Base-by-base conservation (phyloP, 2,329 filamentous ascomycete genomes). In the Cladophialophora carrionii region DNA sequence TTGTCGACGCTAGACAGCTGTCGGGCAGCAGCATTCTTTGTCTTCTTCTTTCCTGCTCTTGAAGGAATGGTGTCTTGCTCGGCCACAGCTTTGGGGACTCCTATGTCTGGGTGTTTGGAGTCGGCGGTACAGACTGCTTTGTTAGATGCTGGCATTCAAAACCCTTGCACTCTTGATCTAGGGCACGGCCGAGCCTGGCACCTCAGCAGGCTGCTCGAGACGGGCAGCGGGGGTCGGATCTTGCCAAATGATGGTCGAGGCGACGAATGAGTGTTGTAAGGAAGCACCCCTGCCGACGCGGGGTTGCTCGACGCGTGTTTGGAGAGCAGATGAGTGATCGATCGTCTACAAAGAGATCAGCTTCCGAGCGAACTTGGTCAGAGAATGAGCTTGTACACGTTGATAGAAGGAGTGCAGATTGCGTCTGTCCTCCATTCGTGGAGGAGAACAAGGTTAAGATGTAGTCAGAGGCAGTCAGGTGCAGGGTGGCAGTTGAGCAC, bases 61-160 rank as follows among this genome's bases (percentile, higher is more conserved):
- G 68, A 65, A 31, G 62, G 43, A 37, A 51, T 24, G 48, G 20
- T 37, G 52, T 66, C 67, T 60, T 65, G 63, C 17, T 68, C 66
- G 26, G 62, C 63, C 57, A 68, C 62, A 62, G 61, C 54, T 56
- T 56, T 53, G 53, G 29, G 37, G 48, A 56, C 53, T 57, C 62
- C 62, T 48, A 43, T 51, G 32, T 63, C 56, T 46, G 59, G 51
- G 31, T 59, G 65, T 53, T 43, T 66, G 14, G 54, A 57, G 48
- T 63, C 61, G 49, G 60, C 37, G 61, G 60, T 54, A 54, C 31
- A 57, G 34, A 32, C 54, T 54, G 68, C 17, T 57, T 62, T 68
- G 63, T 64, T 65, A 63, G 56, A 63, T 49, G 65, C 58, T 64
- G 68, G 68, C 68, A 69, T 69, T 66, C 68, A 69, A 69, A 29